A percentile compares a stretch with the other conserved stretches of the same genome.
Evolutionary conservation across 164 flowering plant genomes (phyloP).

Genomic region (Vitis amurensis): DNA sequence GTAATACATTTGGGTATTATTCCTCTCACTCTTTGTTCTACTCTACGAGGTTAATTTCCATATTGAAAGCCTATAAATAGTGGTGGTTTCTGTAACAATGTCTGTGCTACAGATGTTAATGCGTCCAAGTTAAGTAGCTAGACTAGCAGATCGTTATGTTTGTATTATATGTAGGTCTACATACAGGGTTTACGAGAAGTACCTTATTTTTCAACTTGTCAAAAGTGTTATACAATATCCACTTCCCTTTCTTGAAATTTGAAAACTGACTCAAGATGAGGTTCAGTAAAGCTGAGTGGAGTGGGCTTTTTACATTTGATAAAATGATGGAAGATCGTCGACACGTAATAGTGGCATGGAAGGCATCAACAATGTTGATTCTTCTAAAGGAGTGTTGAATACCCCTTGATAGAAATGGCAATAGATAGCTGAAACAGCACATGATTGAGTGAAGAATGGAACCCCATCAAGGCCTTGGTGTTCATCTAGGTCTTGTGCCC

Average conservation of each 20-base stretch:
- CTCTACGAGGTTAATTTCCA: too few relatives aligned
- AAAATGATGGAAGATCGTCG: conserved; percentile 43
- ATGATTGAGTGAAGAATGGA: conserved; percentile 50
- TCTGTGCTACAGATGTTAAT: too few relatives aligned
- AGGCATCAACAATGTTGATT: conserved; percentile 15
- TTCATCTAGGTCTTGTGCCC: conserved; percentile 43
- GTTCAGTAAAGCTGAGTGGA: background rate
- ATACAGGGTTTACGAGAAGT: background rate
- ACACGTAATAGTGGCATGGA: conserved; percentile 27
- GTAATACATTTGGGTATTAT: too few relatives aligned
- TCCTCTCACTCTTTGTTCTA: too few relatives aligned
- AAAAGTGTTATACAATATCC: conserved; percentile 44
- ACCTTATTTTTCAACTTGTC: conserved; percentile 42
- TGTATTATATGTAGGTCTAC: too few relatives aligned
- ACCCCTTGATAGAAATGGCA: conserved; percentile 20
- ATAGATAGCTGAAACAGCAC: conserved; percentile 28
- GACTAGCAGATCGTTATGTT: too few relatives aligned
- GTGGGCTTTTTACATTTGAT: conserved; percentile 3
- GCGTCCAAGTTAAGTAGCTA: too few relatives aligned
- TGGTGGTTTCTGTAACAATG: too few relatives aligned
- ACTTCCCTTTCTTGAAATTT: conserved; percentile 29
- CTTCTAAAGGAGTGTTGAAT: conserved; percentile 9
- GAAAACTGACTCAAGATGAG: conserved; percentile 28
- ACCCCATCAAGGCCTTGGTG: conserved; percentile 34
- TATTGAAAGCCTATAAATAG: too few relatives aligned